phyloP scores from a whole-genome alignment of 345 rosid species.

The Noccaea bulbosa region DNA sequence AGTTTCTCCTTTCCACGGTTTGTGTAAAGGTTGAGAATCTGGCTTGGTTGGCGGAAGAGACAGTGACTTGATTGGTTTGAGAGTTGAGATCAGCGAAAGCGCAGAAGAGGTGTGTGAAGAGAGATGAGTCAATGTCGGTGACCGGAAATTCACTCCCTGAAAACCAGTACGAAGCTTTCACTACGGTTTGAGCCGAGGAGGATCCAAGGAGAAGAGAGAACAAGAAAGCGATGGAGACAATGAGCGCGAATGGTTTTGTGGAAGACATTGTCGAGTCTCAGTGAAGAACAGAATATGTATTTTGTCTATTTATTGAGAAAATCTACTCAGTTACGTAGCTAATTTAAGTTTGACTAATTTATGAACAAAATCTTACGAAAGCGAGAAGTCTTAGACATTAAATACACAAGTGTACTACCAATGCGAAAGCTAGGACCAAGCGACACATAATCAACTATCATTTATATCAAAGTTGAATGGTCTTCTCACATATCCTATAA shows the following conservation, averaged over 20 bases:
- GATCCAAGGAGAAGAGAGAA: constrained; percentile 32
- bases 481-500: neutral
- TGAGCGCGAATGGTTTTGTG: constrained; percentile 6
- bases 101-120: constrained; percentile 65
- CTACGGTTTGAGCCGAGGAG: constrained; percentile 46
- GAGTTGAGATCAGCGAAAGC: constrained; percentile 57
- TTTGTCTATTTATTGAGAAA: constrained; percentile 30
- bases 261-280: constrained; percentile 34
- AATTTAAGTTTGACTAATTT: constrained; percentile 11
- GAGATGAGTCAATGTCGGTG: constrained; percentile 53
- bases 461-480: constrained; percentile 31
- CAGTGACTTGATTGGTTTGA: constrained; percentile 48
- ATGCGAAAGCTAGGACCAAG: constrained; percentile 25
- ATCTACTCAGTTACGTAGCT: neutral
- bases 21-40: constrained; percentile 60
- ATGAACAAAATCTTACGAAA: constrained; percentile 4
- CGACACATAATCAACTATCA: constrained; percentile 20
- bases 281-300: constrained; percentile 13
- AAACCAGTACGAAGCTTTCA: constrained; percentile 64
- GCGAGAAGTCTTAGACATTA: neutral
- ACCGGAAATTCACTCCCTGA: constrained; percentile 42
- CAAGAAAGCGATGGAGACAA: constrained; percentile 33
- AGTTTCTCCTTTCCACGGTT: constrained; percentile 56
- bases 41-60: constrained; percentile 49
- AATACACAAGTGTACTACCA: constrained; percentile 23